Base-by-base conservation (phyloP, 495 filamentous ascomycete genomes). In the Aspergillus egyptiacus region DNA sequence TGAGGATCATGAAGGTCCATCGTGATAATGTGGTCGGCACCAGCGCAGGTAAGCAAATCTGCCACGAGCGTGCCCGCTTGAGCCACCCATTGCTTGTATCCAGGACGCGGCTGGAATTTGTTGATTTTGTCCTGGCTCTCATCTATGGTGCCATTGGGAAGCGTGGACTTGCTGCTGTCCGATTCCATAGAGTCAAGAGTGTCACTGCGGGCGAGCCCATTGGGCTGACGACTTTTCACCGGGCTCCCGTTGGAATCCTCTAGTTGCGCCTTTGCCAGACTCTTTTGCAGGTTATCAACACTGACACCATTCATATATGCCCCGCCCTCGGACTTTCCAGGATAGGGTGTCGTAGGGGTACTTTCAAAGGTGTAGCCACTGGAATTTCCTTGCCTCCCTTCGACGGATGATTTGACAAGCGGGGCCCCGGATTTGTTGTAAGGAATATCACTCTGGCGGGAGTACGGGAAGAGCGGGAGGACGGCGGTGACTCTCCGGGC, bases 81-180 rank as follows among this genome's bases (percentile, higher is more conserved):
- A 19, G 93, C 93, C 55, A 98, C 90, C 93, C 94, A 97, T 73
- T 95, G 88, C 68, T 91, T 94, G 63, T 97, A 98, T 13, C 93
- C 93, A 1, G 89, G 87, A 54, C 89, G 87, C 1, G 89, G 84
- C 54, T 86, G 72, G 69, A 96, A 95, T 31, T 75, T 49, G 40
- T 61, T 65, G 33, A 72, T 70, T 56, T 75, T 79, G 32, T 57
- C 71, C n/a, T 64, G 65, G 23, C 71, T 73, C 46, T 83, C 77
- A 47, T 84, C 76, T 13, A 77, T 74, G 27, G 48, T 58, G 31
- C 59, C 66, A 39, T 64, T 68, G 11, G 34, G 28, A 27, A 53
- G 48, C 39, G 47, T 56, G 37, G 45, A 54, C 28, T 46, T 58
- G 34, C 56, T 64, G 32, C 57, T 60, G 27, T 70, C 62, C 3